Conservation (phyloP, 495 filamentous ascomycete genomes). For the Hypoxylon crocopeplum region DNA sequence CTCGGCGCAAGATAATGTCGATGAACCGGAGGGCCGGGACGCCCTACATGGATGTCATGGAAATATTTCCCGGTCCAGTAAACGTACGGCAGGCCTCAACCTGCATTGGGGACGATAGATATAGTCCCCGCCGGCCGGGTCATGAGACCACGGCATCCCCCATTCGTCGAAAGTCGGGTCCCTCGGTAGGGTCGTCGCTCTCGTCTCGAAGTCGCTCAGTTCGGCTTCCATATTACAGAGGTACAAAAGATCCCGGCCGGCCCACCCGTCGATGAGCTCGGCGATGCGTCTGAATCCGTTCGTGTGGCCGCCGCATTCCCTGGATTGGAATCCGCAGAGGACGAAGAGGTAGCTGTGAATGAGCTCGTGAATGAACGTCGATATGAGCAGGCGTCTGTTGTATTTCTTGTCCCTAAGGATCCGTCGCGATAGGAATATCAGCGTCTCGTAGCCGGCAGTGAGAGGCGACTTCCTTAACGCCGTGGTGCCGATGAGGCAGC, state of each 20-base stretch:
- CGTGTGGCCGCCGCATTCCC: constrained; percentile 59
- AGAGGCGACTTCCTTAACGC: constrained; percentile 51
- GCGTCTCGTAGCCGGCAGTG: constrained; percentile 57
- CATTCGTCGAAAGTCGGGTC: constrained; percentile 23
- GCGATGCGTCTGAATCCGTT: constrained; percentile 58
- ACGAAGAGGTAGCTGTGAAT: constrained; percentile 66
- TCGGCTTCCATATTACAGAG: constrained; percentile 62
- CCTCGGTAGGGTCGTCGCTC: constrained; percentile 10
- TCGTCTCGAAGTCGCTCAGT: constrained; percentile 51
- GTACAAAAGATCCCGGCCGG: constrained; percentile 54
- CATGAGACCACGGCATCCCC: constrained; percentile 24
- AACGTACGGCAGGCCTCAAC: constrained; percentile 29
- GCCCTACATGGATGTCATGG: constrained; percentile 8
- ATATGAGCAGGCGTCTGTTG: constrained; percentile 60
- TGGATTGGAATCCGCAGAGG: constrained; percentile 57
- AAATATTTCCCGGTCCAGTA: constrained; percentile 25
- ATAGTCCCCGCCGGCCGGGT: constrained; percentile 21
- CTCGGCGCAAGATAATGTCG: constrained; percentile 18
- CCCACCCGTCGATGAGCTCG: constrained; percentile 59
- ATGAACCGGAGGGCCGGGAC: constrained; percentile 13
- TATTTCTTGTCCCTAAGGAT: constrained; percentile 55
- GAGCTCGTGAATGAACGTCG: constrained; percentile 64
- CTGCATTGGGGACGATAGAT: constrained; percentile 32
- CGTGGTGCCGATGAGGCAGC: constrained; percentile 60
- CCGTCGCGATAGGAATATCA: constrained; percentile 59